Percentiles rank a stretch among this genome's conserved stretches.
phyloP scores from a whole-genome alignment of 2,329 filamentous ascomycete species.

The Thielaviopsis euricoi region DNA sequence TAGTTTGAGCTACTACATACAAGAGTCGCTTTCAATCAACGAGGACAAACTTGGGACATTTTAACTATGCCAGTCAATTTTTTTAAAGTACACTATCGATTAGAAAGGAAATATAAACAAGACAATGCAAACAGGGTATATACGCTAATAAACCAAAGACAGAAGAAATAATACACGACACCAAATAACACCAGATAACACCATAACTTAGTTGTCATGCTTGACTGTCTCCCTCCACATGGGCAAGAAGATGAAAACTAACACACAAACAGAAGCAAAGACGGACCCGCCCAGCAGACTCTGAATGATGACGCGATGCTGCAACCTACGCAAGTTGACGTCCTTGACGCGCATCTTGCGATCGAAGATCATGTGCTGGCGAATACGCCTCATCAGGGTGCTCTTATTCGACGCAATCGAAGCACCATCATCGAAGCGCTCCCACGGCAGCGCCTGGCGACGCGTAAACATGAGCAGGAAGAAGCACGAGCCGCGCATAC shows the following conservation, averaged over 20 bases:
- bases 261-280: conserved; percentile 21
- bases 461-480: conserved; percentile 29
- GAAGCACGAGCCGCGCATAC: conserved; percentile 30
- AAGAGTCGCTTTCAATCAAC: too few species aligned
- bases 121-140: too few species aligned
- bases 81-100: too few species aligned
- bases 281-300: conserved; percentile 23
- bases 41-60: too few species aligned
- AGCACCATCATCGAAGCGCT: conserved; percentile 26
- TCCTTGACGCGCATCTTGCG: conserved; percentile 29
- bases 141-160: not conserved
- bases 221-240: conserved; percentile 24
- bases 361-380: conserved; percentile 30
- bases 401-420: conserved; percentile 15
- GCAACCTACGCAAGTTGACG: conserved; percentile 24
- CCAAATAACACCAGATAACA: too few species aligned
- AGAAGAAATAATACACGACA: not conserved
- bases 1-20: too few species aligned
- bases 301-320: conserved; percentile 28
- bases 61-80: too few species aligned
- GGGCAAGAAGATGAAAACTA: conserved; percentile 27
- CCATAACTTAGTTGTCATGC: too few species aligned
- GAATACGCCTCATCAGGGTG: conserved; percentile 18
- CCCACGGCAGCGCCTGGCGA: conserved; percentile 30
- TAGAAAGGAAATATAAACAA: too few species aligned